Conservation (phyloP, 129 eudicot species). For the Helichrysum umbraculigerum region DNA sequence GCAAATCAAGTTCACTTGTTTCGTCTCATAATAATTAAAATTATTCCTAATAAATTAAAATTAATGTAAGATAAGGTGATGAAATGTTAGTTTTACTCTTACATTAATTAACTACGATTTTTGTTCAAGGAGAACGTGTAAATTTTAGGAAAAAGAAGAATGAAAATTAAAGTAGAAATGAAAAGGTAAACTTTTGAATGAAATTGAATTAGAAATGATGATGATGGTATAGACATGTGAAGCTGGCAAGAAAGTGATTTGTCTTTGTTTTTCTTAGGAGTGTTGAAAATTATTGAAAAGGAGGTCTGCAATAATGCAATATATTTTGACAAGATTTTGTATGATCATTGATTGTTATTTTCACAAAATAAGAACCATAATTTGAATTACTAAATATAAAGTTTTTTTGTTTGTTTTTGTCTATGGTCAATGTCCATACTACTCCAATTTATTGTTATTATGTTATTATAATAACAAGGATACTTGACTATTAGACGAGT, state of each 20-base stretch:
- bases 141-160: background rate
- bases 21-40: too few relatives aligned
- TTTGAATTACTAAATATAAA: background rate
- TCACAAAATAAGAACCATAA: background rate
- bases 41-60: too few relatives aligned
- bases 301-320: background rate
- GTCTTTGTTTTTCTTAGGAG: conserved; percentile 19
- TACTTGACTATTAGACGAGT: too few relatives aligned
- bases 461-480: too few relatives aligned
- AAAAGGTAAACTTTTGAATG: conserved; percentile 19
- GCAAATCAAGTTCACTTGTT: too few relatives aligned
- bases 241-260: conserved; percentile 35
- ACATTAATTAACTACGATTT: too few relatives aligned
- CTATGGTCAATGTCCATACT: background rate
- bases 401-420: background rate
- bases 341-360: background rate
- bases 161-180: background rate
- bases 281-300: conserved; percentile 23
- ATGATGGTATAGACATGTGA: conserved; percentile 30
- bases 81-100: too few relatives aligned
- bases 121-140: too few relatives aligned
- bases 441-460: too few relatives aligned
- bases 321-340: background rate
- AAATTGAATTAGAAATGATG: conserved; percentile 16
- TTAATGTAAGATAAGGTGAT: too few relatives aligned